These are phyloP conservation scores for Tephrocybe sp. DNA, from an alignment of 768 basidiomycete species.

Conservation along the genomic window DNA sequence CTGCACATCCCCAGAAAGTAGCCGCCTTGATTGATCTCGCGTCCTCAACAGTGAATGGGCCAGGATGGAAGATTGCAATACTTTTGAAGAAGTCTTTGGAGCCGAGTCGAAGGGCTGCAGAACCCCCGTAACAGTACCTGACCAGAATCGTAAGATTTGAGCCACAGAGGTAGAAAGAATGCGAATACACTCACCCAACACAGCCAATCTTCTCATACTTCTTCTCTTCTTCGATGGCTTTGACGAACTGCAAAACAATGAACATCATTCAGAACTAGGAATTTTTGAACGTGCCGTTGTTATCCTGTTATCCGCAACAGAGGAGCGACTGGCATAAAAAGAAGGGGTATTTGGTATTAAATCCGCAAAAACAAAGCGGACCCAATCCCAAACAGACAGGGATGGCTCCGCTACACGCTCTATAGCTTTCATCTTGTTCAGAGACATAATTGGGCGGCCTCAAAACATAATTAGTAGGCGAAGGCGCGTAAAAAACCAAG, in stretches of 20 bases:
- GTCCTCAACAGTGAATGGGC: conserved; percentile 11
- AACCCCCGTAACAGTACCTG: conserved; percentile 23
- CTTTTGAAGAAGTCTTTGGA: conserved; percentile 15
- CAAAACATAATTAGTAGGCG: not conserved
- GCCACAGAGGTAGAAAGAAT: not conserved
- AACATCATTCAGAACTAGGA: not conserved
- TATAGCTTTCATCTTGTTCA: conserved; percentile 3
- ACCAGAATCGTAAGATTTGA: not conserved
- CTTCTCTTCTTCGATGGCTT: conserved; percentile 32
- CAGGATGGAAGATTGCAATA: conserved; percentile 20
- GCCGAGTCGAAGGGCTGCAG: conserved; percentile 13
- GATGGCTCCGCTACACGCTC: not conserved
- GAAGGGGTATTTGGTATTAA: conserved; percentile 27
- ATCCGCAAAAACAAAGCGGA: not conserved
- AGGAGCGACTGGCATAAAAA: conserved; percentile 29
- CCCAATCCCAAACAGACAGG: not conserved
- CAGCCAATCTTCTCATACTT: conserved; percentile 38
- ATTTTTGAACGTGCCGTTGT: conserved; percentile 9
- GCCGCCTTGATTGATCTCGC: conserved; percentile 21
- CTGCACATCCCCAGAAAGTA: conserved; percentile 21
- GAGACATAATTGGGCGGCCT: conserved; percentile 11
- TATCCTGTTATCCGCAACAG: conserved; percentile 27
- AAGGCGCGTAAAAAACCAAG: not conserved
- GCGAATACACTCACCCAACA: conserved; percentile 31
- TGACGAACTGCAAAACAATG: conserved; percentile 29